Evolutionary conservation across 176 grass and related monocot genomes (phyloP).

Genomic region (Stipa capillata): DNA sequence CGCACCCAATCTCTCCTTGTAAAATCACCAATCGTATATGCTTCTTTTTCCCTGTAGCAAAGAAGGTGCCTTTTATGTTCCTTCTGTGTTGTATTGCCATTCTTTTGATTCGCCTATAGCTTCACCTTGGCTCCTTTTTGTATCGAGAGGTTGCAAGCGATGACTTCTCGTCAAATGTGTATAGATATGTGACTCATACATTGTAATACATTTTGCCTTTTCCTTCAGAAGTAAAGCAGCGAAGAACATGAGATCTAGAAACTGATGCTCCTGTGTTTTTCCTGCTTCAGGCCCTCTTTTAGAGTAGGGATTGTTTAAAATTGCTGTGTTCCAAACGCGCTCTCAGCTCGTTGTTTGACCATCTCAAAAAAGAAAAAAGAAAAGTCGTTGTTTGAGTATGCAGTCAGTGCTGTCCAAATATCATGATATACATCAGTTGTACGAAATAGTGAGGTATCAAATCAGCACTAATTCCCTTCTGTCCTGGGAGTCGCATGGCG

Average conservation of each 20-base stretch:
- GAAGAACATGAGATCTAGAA: not conserved
- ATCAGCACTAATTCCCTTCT: not conserved
- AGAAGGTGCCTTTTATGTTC: constrained; percentile 69
- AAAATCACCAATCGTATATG: constrained; percentile 41
- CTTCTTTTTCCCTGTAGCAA: constrained; percentile 39
- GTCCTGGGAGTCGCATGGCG: not conserved
- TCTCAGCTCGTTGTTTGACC: not conserved
- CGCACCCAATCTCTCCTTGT: constrained; percentile 36
- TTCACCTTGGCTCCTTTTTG: constrained; percentile 11
- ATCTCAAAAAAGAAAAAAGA: no score
- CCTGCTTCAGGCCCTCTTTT: no score
- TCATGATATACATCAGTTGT: not conserved
- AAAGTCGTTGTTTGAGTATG: no score
- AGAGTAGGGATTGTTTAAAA: no score
- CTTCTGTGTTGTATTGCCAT: constrained; percentile 55
- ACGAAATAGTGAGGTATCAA: not conserved
- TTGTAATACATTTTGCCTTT: constrained; percentile 36
- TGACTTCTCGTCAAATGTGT: constrained; percentile 45
- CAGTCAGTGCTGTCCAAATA: not conserved
- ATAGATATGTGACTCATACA: constrained; percentile 56
- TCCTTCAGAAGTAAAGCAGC: constrained; percentile 7
- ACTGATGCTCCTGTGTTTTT: not conserved
- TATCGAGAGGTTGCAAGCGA: constrained; percentile 38
- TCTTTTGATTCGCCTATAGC: constrained; percentile 20
- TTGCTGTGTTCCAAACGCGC: no score